phyloP scores from a whole-genome alignment of 202 grass and related monocot species.

The Elaeis oleifera region DNA sequence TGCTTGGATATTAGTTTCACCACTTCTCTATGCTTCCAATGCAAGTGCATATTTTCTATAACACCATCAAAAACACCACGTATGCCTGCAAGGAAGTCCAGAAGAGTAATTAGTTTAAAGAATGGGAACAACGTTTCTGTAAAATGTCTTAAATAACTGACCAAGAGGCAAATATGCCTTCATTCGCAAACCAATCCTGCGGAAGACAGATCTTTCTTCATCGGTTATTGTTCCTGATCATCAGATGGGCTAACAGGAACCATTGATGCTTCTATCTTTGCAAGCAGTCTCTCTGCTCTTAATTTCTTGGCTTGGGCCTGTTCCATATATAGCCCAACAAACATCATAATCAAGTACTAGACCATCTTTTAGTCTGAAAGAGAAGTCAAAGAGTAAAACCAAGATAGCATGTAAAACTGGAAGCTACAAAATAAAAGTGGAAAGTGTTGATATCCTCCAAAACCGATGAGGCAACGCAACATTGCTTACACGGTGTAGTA shows the following conservation, averaged over 20 bases:
- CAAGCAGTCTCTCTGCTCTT: constrained; percentile 73
- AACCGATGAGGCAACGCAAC: no score
- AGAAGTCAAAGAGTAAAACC: no score
- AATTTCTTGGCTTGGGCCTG: constrained; percentile 85
- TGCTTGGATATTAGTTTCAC: constrained; percentile 93
- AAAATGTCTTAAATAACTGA: constrained; percentile 29
- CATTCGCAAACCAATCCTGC: constrained; percentile 87
- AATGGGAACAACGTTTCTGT: not conserved
- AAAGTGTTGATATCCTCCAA: no score
- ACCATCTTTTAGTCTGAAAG: no score
- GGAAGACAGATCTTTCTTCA: constrained; percentile 89
- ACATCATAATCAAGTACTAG: no score
- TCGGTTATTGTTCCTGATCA: constrained; percentile 90
- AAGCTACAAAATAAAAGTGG: no score
- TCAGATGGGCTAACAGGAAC: constrained; percentile 60
- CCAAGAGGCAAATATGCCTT: constrained; percentile 87
- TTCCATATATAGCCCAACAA: constrained; percentile 21
- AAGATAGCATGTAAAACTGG: no score
- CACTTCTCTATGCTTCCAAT: constrained; percentile 95
- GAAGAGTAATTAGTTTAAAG: constrained; percentile 18
- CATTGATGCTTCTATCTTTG: constrained; percentile 91
- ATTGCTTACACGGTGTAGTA: no score
- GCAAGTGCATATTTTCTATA: constrained; percentile 99
- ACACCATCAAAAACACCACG: constrained; percentile 95
- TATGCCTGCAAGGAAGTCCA: constrained; percentile 36